Evolutionary conservation across 352 stramenopile species (phyloP), one percentile per base, ranked within the genome.

Genomic region (Plasmopara halstedii): DNA sequence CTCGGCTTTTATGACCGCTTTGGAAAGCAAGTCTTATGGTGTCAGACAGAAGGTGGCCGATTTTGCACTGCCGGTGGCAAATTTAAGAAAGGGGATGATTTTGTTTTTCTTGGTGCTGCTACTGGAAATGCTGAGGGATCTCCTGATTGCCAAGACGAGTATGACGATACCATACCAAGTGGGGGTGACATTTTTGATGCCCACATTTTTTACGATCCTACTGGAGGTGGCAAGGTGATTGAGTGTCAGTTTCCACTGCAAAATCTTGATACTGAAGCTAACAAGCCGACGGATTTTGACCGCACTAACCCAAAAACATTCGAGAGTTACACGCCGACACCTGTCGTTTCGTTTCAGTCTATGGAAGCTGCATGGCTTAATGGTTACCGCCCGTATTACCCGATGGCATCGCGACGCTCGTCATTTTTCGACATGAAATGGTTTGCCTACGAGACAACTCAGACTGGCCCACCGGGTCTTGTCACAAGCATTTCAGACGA

Each of bases 361-460:
- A 89, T 89, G 78, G 44, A 72, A 21, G 69, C 74, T 0, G 78
- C 78, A 6, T 70, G 50, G 37, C 45, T 46, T 2, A 41, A 56
- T 9, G 75, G 71, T 1, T 97, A 87, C 54, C 86, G 64, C 37
- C 77, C 84, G 29, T 97, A 96, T 65, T 88, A 95, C 17, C 89
- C 89, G 2, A 85, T 92, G 52, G 54, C 62, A 20, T 56, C 68
- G 6, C 79, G 82, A 19, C 79, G 78, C n/a, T 94, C 83, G 15
- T 83, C 81, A 1, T 97, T 96, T 56, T 97, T 94, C 63, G 63
- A 95, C 50, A 80, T 61, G 46, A 67, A 83, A 7, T 96, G 83
- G 84, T 76, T 96, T 21, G 25, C 47, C 31, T 95, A 72, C 48
- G 62, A 86, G 40, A 74, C 70, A n/a, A 63, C 40, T 3, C 52